Percentiles rank a stretch among this genome's conserved stretches.
phyloP scores from a whole-genome alignment of 2,329 filamentous ascomycete genomes.

The Aureobasidium sp. region DNA sequence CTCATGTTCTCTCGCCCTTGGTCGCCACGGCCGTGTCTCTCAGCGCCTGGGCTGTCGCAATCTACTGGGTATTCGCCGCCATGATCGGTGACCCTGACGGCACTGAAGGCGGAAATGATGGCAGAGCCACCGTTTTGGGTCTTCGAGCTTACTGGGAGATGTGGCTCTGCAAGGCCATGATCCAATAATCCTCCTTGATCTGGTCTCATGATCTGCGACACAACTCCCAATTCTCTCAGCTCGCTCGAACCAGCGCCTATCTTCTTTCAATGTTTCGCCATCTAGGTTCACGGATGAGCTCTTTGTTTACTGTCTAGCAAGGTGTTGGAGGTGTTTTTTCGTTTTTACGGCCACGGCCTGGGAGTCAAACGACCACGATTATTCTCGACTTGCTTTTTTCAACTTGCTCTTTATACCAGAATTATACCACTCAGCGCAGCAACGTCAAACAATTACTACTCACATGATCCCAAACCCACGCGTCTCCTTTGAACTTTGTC shows the following conservation, averaged over 20 bases:
- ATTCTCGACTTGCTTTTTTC: background rate
- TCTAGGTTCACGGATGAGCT: background rate
- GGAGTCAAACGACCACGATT: background rate
- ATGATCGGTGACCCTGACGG: constrained; percentile 55
- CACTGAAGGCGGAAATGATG: constrained; percentile 51
- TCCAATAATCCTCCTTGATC: background rate
- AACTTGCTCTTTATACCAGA: background rate
- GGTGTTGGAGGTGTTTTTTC: constrained; percentile 12
- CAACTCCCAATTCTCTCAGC: background rate
- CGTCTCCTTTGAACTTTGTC: background rate
- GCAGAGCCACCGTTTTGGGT: constrained; percentile 49
- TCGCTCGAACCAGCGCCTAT: background rate
- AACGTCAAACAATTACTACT: background rate
- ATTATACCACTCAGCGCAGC: constrained; percentile 5
- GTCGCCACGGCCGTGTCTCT: constrained; percentile 49
- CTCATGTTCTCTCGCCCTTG: constrained; percentile 49
- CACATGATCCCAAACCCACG: background rate
- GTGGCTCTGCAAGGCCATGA: constrained; percentile 36
- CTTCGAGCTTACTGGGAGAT: constrained; percentile 54
- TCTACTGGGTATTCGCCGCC: constrained; percentile 54
- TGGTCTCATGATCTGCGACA: background rate
- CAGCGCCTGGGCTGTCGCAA: constrained; percentile 50
- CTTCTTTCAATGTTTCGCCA: background rate
- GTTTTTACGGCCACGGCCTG: background rate
- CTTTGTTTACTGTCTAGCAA: constrained; percentile 2